Evolutionary conservation across 345 rosid species (phyloP).

Genomic region (Linum tenue): DNA sequence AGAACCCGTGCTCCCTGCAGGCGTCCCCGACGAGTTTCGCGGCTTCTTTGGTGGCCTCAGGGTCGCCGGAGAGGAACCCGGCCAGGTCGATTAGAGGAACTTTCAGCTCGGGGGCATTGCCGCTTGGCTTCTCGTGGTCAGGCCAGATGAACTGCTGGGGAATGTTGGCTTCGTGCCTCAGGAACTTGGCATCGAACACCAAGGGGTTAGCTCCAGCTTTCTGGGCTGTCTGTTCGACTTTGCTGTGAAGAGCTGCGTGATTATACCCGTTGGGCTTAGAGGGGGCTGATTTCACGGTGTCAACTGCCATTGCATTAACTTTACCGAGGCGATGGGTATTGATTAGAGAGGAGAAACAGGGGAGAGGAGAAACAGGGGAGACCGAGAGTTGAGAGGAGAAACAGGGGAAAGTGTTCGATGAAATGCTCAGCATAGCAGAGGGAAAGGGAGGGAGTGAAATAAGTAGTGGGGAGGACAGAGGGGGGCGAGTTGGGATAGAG

Average conservation of each 20-base stretch:
- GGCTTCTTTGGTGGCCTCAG: slow-evolving; percentile 43
- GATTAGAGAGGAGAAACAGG: background rate
- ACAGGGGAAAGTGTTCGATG: slow-evolving; percentile 6
- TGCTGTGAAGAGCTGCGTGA: background rate
- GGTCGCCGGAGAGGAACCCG: slow-evolving; percentile 47
- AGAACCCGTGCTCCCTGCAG: slow-evolving; percentile 76
- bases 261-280: slow-evolving; percentile 10
- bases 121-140: slow-evolving; percentile 55
- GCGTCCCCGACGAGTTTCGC: slow-evolving; percentile 59
- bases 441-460: slow-evolving; percentile 2
- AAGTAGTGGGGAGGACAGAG: slow-evolving; percentile 8
- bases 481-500: slow-evolving; percentile 19
- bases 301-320: slow-evolving; percentile 36
- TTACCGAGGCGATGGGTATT: no score
- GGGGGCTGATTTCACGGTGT: slow-evolving; percentile 12
- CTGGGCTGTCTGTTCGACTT: slow-evolving; percentile 16
- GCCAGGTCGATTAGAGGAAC: slow-evolving; percentile 76
- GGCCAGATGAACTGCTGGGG: slow-evolving; percentile 91
- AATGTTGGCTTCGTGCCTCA: slow-evolving; percentile 37
- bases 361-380: background rate
- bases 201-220: slow-evolving; percentile 7
- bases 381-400: slow-evolving; percentile 8
- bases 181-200: slow-evolving; percentile 66
- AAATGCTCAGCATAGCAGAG: background rate
- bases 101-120: slow-evolving; percentile 42